phyloP scores from a whole-genome alignment of 1,284 basidiomycete genomes.

The Boletellus dicymbophilus region DNA sequence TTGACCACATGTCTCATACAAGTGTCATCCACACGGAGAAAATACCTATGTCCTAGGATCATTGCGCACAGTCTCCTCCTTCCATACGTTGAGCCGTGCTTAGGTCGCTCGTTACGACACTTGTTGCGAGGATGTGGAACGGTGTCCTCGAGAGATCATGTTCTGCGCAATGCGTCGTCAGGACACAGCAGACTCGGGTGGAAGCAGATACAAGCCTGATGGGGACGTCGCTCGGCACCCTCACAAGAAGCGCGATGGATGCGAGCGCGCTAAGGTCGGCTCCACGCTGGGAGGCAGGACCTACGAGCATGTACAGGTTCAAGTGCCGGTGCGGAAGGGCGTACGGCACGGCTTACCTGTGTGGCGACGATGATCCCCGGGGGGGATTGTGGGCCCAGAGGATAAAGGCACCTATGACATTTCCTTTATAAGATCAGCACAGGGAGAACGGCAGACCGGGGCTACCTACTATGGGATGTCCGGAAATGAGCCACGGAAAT shows the following conservation, averaged over 20 bases:
- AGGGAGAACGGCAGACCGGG: slow-evolving; percentile 31
- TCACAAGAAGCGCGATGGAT: slow-evolving; percentile 77
- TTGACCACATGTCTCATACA: slow-evolving; percentile 12
- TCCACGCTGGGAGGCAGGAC: slow-evolving; percentile 56
- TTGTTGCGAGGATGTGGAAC: slow-evolving; percentile 64
- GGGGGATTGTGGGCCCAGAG: slow-evolving; percentile 36
- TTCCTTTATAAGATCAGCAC: slow-evolving; percentile 34
- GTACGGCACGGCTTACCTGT: slow-evolving; percentile 32
- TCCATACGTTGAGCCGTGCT: slow-evolving; percentile 64
- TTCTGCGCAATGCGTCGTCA: slow-evolving; percentile 25
- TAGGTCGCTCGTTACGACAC: slow-evolving; percentile 69
- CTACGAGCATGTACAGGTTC: slow-evolving; percentile 18
- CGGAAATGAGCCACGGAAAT: slow-evolving; percentile 31
- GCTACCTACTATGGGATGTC: slow-evolving; percentile 15
- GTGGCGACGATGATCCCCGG: slow-evolving; percentile 30
- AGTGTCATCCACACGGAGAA: slow-evolving; percentile 9
- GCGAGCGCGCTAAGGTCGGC: slow-evolving; percentile 68
- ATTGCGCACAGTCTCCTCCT: slow-evolving; percentile 42
- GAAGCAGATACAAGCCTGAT: slow-evolving; percentile 39
- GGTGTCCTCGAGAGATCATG: slow-evolving; percentile 48
- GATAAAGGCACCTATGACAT: slow-evolving; percentile 15
- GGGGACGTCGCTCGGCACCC: slow-evolving; percentile 56
- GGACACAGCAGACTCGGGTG: not conserved
- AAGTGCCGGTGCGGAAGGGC: slow-evolving; percentile 9
- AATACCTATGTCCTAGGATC: slow-evolving; percentile 20